Percentiles rank a stretch among this genome's conserved stretches.
Conservation (phyloP, 306 rosid species). For the Ormosia emarginata region DNA sequence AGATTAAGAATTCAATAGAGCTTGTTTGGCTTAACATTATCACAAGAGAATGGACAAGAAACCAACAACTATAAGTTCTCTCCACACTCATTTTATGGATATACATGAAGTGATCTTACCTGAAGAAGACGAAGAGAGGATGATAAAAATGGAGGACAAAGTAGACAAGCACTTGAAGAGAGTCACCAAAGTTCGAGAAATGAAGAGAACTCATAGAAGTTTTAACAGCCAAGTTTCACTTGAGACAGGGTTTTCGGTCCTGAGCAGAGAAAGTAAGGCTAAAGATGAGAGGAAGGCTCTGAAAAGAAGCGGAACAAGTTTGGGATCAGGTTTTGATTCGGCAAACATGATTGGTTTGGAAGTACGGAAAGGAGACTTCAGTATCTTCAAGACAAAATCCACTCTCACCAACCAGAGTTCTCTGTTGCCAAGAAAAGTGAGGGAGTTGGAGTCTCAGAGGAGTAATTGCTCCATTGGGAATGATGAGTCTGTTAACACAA, state of each 20-base stretch:
- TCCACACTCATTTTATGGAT: slow-evolving; percentile 48
- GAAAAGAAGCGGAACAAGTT: slow-evolving; percentile 66
- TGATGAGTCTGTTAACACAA: slow-evolving; percentile 53
- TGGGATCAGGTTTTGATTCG: slow-evolving; percentile 55
- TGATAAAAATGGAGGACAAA: neutral
- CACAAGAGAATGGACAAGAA: slow-evolving; percentile 26
- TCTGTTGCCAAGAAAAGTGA: slow-evolving; percentile 61
- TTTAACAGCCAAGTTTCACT: slow-evolving; percentile 65
- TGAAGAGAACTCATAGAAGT: slow-evolving; percentile 37
- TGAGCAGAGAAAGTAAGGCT: slow-evolving; percentile 38
- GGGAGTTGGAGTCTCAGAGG: slow-evolving; percentile 45
- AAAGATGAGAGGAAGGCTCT: slow-evolving; percentile 47
- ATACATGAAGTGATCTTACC: slow-evolving; percentile 55
- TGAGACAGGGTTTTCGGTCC: slow-evolving; percentile 70
- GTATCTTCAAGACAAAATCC: slow-evolving; percentile 66
- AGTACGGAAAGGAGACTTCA: slow-evolving; percentile 59
- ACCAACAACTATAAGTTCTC: neutral
- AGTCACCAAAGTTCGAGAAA: slow-evolving; percentile 30
- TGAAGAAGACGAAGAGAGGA: slow-evolving; percentile 44
- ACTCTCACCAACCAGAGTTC: slow-evolving; percentile 70
- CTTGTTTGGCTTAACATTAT: neutral
- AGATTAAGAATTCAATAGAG: neutral
- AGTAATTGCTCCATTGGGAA: slow-evolving; percentile 28
- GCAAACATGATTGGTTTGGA: slow-evolving; percentile 43
- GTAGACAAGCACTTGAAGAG: slow-evolving; percentile 32